Evolutionary conservation across 2,329 filamentous ascomycete species (phyloP), one percentile per base, ranked within the genome.

Genomic region (Penicillium thymicola): DNA sequence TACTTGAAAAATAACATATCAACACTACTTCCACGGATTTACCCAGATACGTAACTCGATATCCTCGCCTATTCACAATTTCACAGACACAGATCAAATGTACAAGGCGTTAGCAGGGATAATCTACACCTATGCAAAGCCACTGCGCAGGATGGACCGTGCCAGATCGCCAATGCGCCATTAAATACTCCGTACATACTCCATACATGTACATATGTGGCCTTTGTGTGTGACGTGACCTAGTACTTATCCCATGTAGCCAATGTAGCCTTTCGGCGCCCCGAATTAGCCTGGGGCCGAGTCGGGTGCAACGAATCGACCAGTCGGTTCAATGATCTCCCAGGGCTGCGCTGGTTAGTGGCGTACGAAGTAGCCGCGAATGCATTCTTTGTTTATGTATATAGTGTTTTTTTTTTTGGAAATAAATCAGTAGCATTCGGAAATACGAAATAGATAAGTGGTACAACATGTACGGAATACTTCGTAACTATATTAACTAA

Each of bases 251-350:
- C 18, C 11, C n/a, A 18, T 27, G 23, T 54, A 14, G 43, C 18
- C 11, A 13, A 18, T 27, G 23, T 54, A 14, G 43, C 28, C 6
- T 34, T 46, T 53, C 54, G 46, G 59, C 42, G 56, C 59, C 23
- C 45, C n/a, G 7, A 44, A 30, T 40, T 46, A 18, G 23, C 32
- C 51, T 59, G 55, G 58, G 41, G 18, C 62, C 59, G 58, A 61
- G 23, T 60, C 62, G 62, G 61, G 58, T 64, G 62, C 58, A 60
- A 65, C 60, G 36, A 41, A 42, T 58, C 45, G 51, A 51, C 60
- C 50, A 58, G 59, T 59, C 57, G 54, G 41, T 59, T 65, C 58
- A 57, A 51, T 54, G 55, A 60, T 63, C 50, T 18, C 62, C 52
- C 8, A 23, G 13, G 18, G 18, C 44, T 57, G 49, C 36, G 45